Evolutionary conservation across 345 rosid species (phyloP).

Genomic region (Cardamine resedifolia): DNA sequence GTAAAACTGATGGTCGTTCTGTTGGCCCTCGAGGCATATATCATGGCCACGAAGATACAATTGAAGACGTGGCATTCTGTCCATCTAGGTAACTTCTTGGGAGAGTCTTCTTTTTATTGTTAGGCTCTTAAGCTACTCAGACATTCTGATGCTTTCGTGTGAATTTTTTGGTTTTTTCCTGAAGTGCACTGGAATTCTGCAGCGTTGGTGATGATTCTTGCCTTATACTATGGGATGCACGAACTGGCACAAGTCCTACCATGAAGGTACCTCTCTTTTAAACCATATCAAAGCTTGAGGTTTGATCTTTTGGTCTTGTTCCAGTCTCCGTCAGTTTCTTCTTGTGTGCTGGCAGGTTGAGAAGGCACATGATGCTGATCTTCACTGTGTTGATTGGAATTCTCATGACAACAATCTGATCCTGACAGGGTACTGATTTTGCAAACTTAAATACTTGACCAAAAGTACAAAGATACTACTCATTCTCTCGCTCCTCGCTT

Average conservation of each 20-base stretch:
- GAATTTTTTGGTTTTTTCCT: conserved; percentile 28
- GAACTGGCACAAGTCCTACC: conserved; percentile 65
- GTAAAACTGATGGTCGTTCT: conserved; percentile 52
- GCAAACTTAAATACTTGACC: background rate
- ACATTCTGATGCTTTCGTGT: conserved; percentile 27
- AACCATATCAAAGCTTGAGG: background rate
- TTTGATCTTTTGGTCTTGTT: background rate
- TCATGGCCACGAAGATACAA: conserved; percentile 82
- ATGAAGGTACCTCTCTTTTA: conserved; percentile 52
- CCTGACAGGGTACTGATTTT: conserved; percentile 65
- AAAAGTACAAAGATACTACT: background rate
- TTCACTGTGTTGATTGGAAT: conserved; percentile 96
- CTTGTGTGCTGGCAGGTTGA: conserved; percentile 58
- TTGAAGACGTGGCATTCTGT: conserved; percentile 90
- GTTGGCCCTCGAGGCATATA: conserved; percentile 87
- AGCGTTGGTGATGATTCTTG: conserved; percentile 98
- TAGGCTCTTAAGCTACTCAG: conserved; percentile 1
- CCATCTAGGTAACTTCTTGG: conserved; percentile 71
- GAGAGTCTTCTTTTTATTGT: background rate
- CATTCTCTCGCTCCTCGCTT: background rate
- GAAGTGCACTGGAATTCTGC: conserved; percentile 87
- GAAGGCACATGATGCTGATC: conserved; percentile 88
- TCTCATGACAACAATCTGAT: conserved; percentile 78
- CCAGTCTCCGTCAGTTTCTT: background rate
- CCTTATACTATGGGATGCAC: conserved; percentile 96